These are phyloP conservation scores for Coleophoma eucalyptorum DNA, from an alignment of 2,329 filamentous ascomycete species.

Conservation along the genomic window DNA sequence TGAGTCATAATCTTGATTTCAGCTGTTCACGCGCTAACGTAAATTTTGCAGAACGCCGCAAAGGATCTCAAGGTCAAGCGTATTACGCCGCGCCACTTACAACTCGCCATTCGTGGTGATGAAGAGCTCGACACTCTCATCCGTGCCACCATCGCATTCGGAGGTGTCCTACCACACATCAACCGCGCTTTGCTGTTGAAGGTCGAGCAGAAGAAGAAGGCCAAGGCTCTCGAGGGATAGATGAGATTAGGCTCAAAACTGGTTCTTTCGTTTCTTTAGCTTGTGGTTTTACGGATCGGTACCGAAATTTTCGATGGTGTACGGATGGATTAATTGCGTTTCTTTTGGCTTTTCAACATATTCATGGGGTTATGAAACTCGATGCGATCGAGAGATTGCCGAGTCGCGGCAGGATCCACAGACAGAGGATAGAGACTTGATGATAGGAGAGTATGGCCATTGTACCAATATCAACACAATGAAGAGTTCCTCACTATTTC, in stretches of 20 bases:
- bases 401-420: too few relatives aligned
- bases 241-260: slow-evolving; percentile 7
- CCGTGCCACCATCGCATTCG: slow-evolving; percentile 94
- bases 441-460: too few relatives aligned
- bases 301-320: slow-evolving; percentile 3
- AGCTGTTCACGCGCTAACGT: slow-evolving; percentile 9
- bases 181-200: slow-evolving; percentile 94
- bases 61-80: slow-evolving; percentile 99
- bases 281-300: background rate
- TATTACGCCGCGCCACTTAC: slow-evolving; percentile 95
- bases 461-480: too few relatives aligned
- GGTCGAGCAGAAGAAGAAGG: slow-evolving; percentile 97
- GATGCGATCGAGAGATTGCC: background rate
- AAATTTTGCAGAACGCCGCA: slow-evolving; percentile 70
- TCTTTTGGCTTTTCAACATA: background rate
- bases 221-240: slow-evolving; percentile 43
- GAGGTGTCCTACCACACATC: slow-evolving; percentile 98
- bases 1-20: slow-evolving; percentile 39
- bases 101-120: slow-evolving; percentile 96
- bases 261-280: background rate
- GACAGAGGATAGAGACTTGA: too few relatives aligned
- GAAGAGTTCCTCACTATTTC: too few relatives aligned
- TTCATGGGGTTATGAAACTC: background rate
- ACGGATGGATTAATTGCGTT: slow-evolving; percentile 1
- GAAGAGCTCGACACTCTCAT: slow-evolving; percentile 98